Conservation (phyloP, 2,329 filamentous ascomycete genomes). For the Microdochium nivale region DNA sequence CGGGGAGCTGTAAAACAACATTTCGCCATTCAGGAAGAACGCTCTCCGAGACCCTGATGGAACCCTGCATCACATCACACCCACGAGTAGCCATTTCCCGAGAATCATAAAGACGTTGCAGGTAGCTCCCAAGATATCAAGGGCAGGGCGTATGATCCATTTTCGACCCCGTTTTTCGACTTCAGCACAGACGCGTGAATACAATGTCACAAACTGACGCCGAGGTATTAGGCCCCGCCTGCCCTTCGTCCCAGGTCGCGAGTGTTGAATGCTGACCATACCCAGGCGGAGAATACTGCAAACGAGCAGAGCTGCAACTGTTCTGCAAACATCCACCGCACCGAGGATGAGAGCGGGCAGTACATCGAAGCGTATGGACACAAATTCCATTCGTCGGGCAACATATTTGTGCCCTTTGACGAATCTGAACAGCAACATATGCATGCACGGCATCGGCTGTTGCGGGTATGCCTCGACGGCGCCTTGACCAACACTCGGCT, state of each 20-base stretch:
- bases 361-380: conserved; percentile 18
- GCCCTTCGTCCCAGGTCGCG: not conserved
- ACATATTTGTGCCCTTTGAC: conserved; percentile 20
- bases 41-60: too few relatives aligned
- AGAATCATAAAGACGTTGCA: too few relatives aligned
- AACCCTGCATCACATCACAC: too few relatives aligned
- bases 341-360: conserved; percentile 2
- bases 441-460: conserved; percentile 15
- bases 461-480: conserved; percentile 17
- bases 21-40: too few relatives aligned
- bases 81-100: too few relatives aligned
- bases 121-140: too few relatives aligned
- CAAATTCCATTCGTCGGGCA: conserved; percentile 16
- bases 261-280: not conserved
- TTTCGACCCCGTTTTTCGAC: too few relatives aligned
- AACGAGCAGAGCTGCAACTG: not conserved
- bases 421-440: conserved; percentile 16
- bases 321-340: not conserved
- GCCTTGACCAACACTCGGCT: conserved; percentile 17
- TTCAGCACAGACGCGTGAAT: not conserved
- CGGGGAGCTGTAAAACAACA: too few relatives aligned
- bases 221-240: not conserved
- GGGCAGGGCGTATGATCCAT: too few relatives aligned
- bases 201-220: not conserved
- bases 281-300: not conserved